These are phyloP conservation scores for Xylona heveae DNA, from an alignment of 495 filamentous ascomycete genomes.

Conservation along the genomic window DNA sequence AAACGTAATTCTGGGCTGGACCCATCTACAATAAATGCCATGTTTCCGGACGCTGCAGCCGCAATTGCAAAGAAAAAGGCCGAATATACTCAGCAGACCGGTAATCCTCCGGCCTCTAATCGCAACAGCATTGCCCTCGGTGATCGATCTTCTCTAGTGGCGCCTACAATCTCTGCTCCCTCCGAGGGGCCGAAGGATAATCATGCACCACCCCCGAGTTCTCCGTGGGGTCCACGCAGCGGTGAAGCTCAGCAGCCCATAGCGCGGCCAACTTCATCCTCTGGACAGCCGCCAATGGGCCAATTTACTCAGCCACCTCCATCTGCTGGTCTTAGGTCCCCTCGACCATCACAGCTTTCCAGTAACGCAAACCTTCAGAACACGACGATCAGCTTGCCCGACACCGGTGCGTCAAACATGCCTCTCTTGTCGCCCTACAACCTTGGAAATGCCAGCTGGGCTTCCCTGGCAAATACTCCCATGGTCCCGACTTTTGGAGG, in stretches of 20 bases:
- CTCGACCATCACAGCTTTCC: slow-evolving; percentile 42
- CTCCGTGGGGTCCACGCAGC: slow-evolving; percentile 50
- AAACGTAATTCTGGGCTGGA: slow-evolving; percentile 90
- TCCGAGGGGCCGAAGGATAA: slow-evolving; percentile 17
- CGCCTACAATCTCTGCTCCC: slow-evolving; percentile 55
- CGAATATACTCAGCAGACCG: slow-evolving; percentile 86
- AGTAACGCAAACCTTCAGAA: slow-evolving; percentile 54
- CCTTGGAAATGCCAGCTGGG: slow-evolving; percentile 77
- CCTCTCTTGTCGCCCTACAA: slow-evolving; percentile 81
- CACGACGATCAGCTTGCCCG: slow-evolving; percentile 54
- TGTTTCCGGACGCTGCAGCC: slow-evolving; percentile 96
- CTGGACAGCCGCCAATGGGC: slow-evolving; percentile 80
- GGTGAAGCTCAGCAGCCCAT: slow-evolving; percentile 7
- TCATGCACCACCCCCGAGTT: slow-evolving; percentile 31
- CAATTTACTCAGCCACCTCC: slow-evolving; percentile 79
- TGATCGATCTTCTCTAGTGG: slow-evolving; percentile 55
- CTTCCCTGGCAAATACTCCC: slow-evolving; percentile 93
- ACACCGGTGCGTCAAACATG: slow-evolving; percentile 42
- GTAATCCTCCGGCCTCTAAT: slow-evolving; percentile 74
- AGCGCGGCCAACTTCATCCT: slow-evolving; percentile 73
- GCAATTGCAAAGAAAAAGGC: slow-evolving; percentile 96
- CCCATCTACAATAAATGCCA: slow-evolving; percentile 84
- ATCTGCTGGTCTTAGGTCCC: slow-evolving; percentile 63
- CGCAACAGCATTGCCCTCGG: slow-evolving; percentile 79
- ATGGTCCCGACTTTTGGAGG: slow-evolving; percentile 71